These are phyloP conservation scores for Typha latifolia DNA, from an alignment of 176 grass and related monocot species.

Conservation along the genomic window DNA sequence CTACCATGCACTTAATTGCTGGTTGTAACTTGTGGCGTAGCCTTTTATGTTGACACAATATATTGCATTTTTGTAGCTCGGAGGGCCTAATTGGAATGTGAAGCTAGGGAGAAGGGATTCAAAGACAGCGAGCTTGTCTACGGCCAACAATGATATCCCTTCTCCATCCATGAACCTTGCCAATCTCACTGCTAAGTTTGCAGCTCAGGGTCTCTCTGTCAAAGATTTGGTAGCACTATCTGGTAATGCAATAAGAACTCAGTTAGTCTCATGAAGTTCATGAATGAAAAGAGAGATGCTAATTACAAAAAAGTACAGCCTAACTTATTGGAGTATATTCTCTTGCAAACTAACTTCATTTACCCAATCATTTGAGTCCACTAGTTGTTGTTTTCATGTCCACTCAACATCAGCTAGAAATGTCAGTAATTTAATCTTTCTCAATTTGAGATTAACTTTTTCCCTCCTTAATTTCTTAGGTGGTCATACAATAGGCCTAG, in stretches of 20 bases:
- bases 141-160: constrained; percentile 50
- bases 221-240: constrained; percentile 61
- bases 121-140: constrained; percentile 38
- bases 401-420: not conserved
- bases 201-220: constrained; percentile 41
- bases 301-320: not conserved
- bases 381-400: not conserved
- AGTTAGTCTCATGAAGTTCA: not conserved
- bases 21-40: no score
- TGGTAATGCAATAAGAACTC: constrained; percentile 25
- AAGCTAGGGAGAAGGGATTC: constrained; percentile 66
- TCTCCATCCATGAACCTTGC: constrained; percentile 31
- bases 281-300: not conserved
- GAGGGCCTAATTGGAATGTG: constrained; percentile 48
- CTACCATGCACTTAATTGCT: no score
- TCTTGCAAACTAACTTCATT: not conserved
- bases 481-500: constrained; percentile 31
- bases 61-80: constrained; percentile 15
- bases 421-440: not conserved
- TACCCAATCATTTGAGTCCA: not conserved
- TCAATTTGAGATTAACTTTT: not conserved
- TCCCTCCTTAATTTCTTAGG: not conserved
- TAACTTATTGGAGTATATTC: not conserved
- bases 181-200: constrained; percentile 52
- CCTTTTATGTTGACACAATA: no score